Percentiles rank a stretch among this genome's conserved stretches.
Conservation (phyloP, 2,329 filamentous ascomycete genomes). For the Cladosporium velox region DNA sequence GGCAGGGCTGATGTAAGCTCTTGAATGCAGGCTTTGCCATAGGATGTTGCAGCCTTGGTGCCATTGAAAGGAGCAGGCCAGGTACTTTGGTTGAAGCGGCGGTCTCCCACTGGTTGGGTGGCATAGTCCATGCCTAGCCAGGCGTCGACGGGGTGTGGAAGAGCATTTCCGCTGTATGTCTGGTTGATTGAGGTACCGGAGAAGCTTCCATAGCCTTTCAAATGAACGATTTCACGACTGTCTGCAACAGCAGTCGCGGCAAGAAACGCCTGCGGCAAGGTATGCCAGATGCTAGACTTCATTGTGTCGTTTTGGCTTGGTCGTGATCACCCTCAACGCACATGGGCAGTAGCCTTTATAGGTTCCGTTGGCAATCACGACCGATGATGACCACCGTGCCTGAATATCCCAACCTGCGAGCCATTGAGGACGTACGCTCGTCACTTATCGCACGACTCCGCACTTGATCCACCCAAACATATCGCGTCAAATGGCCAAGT, state of each 20-base stretch:
- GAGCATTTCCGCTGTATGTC: slow-evolving; percentile 13
- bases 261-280: neutral
- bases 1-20: slow-evolving; percentile 23
- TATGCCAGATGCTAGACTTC: neutral
- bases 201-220: slow-evolving; percentile 14
- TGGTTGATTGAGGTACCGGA: slow-evolving; percentile 14
- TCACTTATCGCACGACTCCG: slow-evolving; percentile 2
- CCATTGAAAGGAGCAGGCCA: slow-evolving; percentile 2
- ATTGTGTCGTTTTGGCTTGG: neutral
- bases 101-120: slow-evolving; percentile 9
- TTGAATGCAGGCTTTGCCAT: slow-evolving; percentile 38
- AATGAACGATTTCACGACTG: neutral
- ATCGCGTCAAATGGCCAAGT: neutral
- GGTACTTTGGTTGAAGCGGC: slow-evolving; percentile 6
- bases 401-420: neutral
- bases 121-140: slow-evolving; percentile 20
- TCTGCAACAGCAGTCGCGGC: neutral
- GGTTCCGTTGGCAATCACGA: neutral
- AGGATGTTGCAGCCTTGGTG: slow-evolving; percentile 32
- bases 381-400: neutral
- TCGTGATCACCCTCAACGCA: neutral
- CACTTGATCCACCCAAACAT: neutral
- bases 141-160: slow-evolving; percentile 4
- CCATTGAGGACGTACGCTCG: neutral
- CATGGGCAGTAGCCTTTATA: neutral